Percentiles rank a stretch among this genome's conserved stretches.
These are phyloP conservation scores for Jatropha podagrica DNA, from an alignment of 441 rosid genomes.

Conservation along the genomic window DNA sequence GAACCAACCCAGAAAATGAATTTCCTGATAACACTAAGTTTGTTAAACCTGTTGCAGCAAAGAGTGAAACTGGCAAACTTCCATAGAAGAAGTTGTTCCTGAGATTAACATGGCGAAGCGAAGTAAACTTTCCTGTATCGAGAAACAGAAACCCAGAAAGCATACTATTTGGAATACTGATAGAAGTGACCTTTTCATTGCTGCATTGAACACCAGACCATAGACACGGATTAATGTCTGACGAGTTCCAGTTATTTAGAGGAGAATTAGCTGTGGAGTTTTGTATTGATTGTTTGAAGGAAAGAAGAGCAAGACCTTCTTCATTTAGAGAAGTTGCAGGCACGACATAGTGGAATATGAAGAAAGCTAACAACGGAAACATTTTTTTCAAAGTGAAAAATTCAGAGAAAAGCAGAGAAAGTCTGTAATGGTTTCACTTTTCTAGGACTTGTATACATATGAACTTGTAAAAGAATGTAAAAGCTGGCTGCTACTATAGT, in stretches of 20 bases:
- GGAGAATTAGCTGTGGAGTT: conserved; percentile 22
- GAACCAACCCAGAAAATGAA: conserved; percentile 68
- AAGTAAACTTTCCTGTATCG: conserved; percentile 56
- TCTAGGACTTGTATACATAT: neutral
- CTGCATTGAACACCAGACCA: conserved; percentile 86
- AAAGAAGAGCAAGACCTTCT: conserved; percentile 64
- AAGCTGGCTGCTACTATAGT: neutral
- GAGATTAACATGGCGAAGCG: conserved; percentile 72
- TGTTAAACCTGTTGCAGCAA: conserved; percentile 58
- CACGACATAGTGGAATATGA: conserved; percentile 25
- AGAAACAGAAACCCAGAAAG: conserved; percentile 67
- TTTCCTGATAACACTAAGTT: conserved; percentile 77
- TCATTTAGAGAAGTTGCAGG: conserved; percentile 50
- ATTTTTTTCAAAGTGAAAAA: conserved; percentile 22
- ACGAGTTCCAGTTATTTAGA: conserved; percentile 49
- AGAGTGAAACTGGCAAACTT: conserved; percentile 63
- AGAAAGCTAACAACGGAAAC: conserved; percentile 37
- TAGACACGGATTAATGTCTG: conserved; percentile 61
- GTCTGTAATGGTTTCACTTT: neutral
- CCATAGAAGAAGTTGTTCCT: conserved; percentile 62
- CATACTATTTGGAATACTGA: conserved; percentile 62
- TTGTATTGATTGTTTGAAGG: conserved; percentile 45
- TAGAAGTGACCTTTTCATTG: conserved; percentile 54
- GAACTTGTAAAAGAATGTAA: neutral
- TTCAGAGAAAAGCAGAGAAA: neutral